phyloP scores from a whole-genome alignment of 1,284 basidiomycete genomes.

The Microbotryum saponariae region DNA sequence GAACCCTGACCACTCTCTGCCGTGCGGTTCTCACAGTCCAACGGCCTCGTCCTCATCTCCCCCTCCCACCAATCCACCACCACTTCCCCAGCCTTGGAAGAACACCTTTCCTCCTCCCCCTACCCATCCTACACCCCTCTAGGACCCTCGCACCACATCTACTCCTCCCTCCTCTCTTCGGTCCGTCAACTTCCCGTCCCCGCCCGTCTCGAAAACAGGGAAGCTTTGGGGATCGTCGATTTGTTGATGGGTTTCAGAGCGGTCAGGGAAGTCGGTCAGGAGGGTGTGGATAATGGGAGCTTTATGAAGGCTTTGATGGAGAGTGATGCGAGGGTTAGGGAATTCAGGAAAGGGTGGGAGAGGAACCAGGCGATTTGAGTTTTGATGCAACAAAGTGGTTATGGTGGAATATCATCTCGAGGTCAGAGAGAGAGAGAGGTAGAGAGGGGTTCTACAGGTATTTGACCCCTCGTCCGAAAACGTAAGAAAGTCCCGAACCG shows the following conservation, averaged over 20 bases:
- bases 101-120: slow-evolving; percentile 34
- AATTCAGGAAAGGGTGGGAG: too few relatives aligned
- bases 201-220: slow-evolving; percentile 37
- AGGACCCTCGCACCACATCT: slow-evolving; percentile 33
- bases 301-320: too few relatives aligned
- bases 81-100: slow-evolving; percentile 14
- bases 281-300: too few relatives aligned
- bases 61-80: slow-evolving; percentile 35
- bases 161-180: slow-evolving; percentile 29
- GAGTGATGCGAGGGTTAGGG: too few relatives aligned
- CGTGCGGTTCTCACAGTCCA: slow-evolving; percentile 7
- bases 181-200: slow-evolving; percentile 39
- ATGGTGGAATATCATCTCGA: too few relatives aligned
- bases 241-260: slow-evolving; percentile 40
- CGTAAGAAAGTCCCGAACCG: slow-evolving; percentile 83
- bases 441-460: slow-evolving; percentile 11
- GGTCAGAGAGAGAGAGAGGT: too few relatives aligned
- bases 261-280: slow-evolving; percentile 22
- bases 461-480: slow-evolving; percentile 66
- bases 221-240: slow-evolving; percentile 43
- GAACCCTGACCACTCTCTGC: not conserved
- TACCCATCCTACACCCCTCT: slow-evolving; percentile 35
- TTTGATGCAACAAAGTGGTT: too few relatives aligned
- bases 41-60: slow-evolving; percentile 39
- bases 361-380: too few relatives aligned